A percentile compares a stretch with the other conserved stretches of the same genome.
Conservation (phyloP, 768 basidiomycete genomes). For the Naematelia aurantialba region DNA sequence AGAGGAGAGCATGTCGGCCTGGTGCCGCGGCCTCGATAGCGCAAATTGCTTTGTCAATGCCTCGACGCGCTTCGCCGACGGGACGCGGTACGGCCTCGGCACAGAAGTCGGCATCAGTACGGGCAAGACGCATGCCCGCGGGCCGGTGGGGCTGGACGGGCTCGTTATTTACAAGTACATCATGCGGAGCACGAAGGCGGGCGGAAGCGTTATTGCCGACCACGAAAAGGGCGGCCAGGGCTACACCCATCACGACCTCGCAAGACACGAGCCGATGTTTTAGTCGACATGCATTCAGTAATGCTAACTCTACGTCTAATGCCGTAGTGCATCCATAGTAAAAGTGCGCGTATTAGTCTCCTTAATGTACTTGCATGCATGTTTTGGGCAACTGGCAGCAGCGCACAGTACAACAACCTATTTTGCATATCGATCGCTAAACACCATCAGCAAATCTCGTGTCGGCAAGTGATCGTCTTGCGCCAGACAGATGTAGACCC, state of each 20-base stretch:
- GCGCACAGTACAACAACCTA: conserved; percentile 8
- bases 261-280: conserved; percentile 3
- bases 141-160: conserved; percentile 91
- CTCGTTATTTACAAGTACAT: conserved; percentile 96
- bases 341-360: too few relatives aligned
- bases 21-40: conserved; percentile 83
- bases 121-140: conserved; percentile 90
- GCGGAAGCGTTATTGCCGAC: conserved; percentile 81
- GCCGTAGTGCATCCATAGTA: too few relatives aligned
- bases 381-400: background rate
- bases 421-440: conserved; percentile 47
- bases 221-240: conserved; percentile 68
- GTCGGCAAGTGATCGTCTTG: background rate
- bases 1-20: conserved; percentile 58
- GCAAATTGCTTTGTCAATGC: conserved; percentile 93
- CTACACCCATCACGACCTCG: conserved; percentile 54
- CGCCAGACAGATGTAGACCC: background rate
- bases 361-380: too few relatives aligned
- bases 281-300: too few relatives aligned
- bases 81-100: conserved; percentile 93
- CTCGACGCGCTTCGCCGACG: conserved; percentile 92
- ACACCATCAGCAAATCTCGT: conserved; percentile 2
- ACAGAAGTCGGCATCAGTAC: conserved; percentile 98
- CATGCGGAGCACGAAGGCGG: conserved; percentile 67
- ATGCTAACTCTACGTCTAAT: too few relatives aligned